phyloP scores from a whole-genome alignment of 495 filamentous ascomycete species.

The Neurospora sp. region DNA sequence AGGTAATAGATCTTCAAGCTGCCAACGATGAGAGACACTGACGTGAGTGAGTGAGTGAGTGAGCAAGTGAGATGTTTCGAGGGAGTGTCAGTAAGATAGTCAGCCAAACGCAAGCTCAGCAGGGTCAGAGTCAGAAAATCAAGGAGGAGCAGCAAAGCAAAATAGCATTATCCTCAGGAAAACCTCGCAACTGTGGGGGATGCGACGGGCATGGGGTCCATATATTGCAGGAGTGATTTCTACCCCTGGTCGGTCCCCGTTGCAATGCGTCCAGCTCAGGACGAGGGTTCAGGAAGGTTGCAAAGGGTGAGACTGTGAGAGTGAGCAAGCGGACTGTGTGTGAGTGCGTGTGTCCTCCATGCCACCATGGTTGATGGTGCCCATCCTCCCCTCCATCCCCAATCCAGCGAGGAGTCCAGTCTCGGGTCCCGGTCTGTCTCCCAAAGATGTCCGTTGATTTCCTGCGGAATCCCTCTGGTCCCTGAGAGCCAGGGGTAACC shows the following conservation, averaged over 20 bases:
- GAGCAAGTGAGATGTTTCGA: background rate
- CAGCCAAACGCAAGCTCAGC: background rate
- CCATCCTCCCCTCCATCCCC: background rate
- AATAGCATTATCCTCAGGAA: slow-evolving; percentile 3
- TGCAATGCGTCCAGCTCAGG: slow-evolving; percentile 7
- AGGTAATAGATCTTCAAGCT: background rate
- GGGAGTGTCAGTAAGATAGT: background rate
- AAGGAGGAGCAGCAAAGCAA: background rate
- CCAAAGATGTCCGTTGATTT: background rate
- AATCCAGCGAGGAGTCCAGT: background rate
- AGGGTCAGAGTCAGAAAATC: background rate
- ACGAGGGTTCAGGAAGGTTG: background rate
- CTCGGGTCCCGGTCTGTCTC: background rate
- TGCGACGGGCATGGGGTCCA: slow-evolving; percentile 11
- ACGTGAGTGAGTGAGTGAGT: background rate
- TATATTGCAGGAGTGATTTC: slow-evolving; percentile 17
- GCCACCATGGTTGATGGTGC: background rate
- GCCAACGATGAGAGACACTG: background rate
- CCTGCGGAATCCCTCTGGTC: background rate
- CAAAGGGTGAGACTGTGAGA: background rate
- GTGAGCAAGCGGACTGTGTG: background rate
- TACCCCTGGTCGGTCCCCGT: slow-evolving; percentile 4
- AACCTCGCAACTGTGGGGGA: slow-evolving; percentile 14
- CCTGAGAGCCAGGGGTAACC: background rate
- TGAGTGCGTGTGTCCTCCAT: background rate